Evolutionary conservation across 768 basidiomycete genomes (phyloP), one percentile per base, ranked within the genome.

Genomic region (Rhodocollybia butyracea): DNA sequence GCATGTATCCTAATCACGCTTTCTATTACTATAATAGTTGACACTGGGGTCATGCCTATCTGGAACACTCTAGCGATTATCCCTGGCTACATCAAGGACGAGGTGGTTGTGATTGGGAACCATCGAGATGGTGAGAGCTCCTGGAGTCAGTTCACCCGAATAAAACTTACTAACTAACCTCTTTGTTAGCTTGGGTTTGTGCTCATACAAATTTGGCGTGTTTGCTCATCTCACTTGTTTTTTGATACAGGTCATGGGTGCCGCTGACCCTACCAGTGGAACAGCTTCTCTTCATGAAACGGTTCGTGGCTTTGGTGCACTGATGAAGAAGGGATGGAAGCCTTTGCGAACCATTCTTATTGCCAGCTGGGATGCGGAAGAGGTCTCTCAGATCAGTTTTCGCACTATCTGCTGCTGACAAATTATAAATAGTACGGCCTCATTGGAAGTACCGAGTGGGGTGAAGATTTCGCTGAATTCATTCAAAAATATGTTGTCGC

Each of bases 301-400:
- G 38, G 73, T 86, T 50, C 75, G 78, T 41, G 84, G 82, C 11
- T 67, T 87, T 45, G 83, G 82, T 38, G 66, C 64, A 0, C 66
- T 88, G 7, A 46, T 81, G 24, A 66, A 69, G 60, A 73, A 71
- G 51, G 86, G 84, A 15, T 88, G 86, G 86, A 84, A 76, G 60
- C 86, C 86, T n/a, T 64, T 87, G 10, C 73, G 91, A 56, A 89
- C 86, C 0, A 84, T 92, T 64, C 65, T 91, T 22, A 74, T 93
- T 47, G 86, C 85, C 1, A 87, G 83, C 62, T 93, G 90, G 91
- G 90, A 91, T 63, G 91, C 80, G 1, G 90, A 91, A 65, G 79
- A 84, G 74, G 81, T 80, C 58, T 48, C 68, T 11, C 13, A 19
- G 12, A 8, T 8, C n/a, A 32, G 41, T 24, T n/a, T 29, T 39